Percentiles rank a stretch among this genome's conserved stretches.
Conservation (phyloP, 768 basidiomycete genomes). For the Sutorius australiensis region DNA sequence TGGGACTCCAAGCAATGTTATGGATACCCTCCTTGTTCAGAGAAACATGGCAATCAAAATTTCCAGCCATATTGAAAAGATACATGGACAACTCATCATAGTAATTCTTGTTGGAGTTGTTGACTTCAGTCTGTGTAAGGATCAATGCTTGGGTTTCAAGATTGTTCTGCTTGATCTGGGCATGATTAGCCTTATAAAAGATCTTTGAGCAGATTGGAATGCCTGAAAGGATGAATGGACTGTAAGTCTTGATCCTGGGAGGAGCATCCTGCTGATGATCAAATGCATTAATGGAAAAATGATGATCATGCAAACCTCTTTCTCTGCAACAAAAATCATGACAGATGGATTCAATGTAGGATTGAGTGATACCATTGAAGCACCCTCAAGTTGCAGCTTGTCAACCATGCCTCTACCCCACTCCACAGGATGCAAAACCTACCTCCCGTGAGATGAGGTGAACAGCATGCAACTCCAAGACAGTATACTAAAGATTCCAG, state of each 20-base stretch:
- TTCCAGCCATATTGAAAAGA: conserved; percentile 85
- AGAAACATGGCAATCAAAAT: conserved; percentile 86
- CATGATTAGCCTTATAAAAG: conserved; percentile 94
- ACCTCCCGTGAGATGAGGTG: conserved; percentile 77
- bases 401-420: conserved; percentile 78
- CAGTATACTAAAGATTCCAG: conserved; percentile 90
- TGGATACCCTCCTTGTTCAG: conserved; percentile 97
- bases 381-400: conserved; percentile 80
- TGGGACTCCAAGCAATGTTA: conserved; percentile 94
- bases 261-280: conserved; percentile 66
- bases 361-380: conserved; percentile 71
- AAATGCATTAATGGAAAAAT: background rate
- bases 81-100: conserved; percentile 97
- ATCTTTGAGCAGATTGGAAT: conserved; percentile 83
- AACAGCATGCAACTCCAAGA: conserved; percentile 82
- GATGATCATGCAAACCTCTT: conserved; percentile 55
- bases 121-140: conserved; percentile 93
- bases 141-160: conserved; percentile 90
- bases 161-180: conserved; percentile 93
- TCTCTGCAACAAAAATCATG: conserved; percentile 90
- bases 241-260: conserved; percentile 81
- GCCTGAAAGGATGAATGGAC: conserved; percentile 53
- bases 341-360: conserved; percentile 83
- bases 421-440: conserved; percentile 76
- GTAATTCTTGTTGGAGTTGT: conserved; percentile 95